Evolutionary conservation across 345 rosid species (phyloP).

Genomic region (Angophora floribunda): DNA sequence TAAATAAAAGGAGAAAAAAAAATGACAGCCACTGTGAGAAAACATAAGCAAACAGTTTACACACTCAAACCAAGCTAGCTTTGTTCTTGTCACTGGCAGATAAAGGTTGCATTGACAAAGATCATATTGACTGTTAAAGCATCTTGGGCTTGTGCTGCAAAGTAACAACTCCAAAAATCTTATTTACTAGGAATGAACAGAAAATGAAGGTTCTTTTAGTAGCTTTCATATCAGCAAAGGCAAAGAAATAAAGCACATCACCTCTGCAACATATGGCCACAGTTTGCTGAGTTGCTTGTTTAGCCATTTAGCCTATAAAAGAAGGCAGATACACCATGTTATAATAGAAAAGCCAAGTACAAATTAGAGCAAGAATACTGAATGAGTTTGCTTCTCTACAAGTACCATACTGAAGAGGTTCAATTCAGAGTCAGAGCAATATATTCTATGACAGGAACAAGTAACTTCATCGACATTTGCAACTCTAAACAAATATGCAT

Average conservation of each 20-base stretch:
- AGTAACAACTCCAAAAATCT: background rate
- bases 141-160: background rate
- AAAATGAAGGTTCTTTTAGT: background rate
- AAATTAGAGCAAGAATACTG: background rate
- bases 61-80: background rate
- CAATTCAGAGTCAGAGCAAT: background rate
- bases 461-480: background rate
- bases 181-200: background rate
- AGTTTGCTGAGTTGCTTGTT: conserved; percentile 88
- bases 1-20: background rate
- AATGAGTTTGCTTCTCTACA: background rate
- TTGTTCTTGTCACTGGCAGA: background rate
- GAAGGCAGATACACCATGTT: background rate
- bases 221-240: background rate
- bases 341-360: background rate
- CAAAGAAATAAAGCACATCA: conserved; percentile 18
- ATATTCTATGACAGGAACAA: background rate
- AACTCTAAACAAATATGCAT: background rate
- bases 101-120: background rate
- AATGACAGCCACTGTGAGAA: background rate
- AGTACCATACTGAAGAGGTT: background rate
- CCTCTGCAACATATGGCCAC: conserved; percentile 97
- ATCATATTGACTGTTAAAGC: background rate
- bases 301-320: conserved; percentile 89
- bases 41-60: background rate